Base-by-base conservation (phyloP, 2,329 filamentous ascomycete species). In the Pseudopithomyces chartarum region DNA sequence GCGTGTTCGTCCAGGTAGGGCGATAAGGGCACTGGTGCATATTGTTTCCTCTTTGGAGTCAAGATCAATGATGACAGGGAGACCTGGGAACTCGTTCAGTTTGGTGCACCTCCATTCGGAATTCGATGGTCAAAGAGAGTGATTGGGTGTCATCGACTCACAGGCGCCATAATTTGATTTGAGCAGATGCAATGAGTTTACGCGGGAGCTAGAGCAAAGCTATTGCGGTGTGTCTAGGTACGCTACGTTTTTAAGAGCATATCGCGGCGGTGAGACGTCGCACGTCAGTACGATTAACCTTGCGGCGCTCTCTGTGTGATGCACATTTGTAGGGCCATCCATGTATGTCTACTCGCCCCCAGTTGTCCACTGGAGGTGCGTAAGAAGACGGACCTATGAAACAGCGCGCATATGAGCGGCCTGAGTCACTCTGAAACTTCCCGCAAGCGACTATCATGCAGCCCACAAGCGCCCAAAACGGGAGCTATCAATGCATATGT, bases 341-440 rank as follows among this genome's bases (percentile, higher is more conserved):
- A 58, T 62, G 60, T 61, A 42, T 65, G 52, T 60, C 52, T 55
- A 64, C 60, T 68, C 63, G 63, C 66, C 66, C 53, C 54, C 39
- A 45, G 17, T 42, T 51, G 54, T 56, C 55, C 44, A 57, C 50
- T 48, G 32, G 19, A 46, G 53, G 46, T 13, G 20, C 32, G 43
- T 15, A 40, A 32, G 23, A 17, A 38, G 32, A 33, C 45, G 26
- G 33, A 52, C 59, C 61, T 64, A 61, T 64, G 61, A 61, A 58
- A 64, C 53, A 34, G 19, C 32, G 33, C 17, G 51, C 44, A 43
- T 36, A 26, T 46, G 29, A 32, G 32, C 52, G 52, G 38, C 17
- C 46, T 52, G 60, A 59, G 48, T 56, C 54, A 62, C 43, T 52
- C 58, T 73, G 70, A 74, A 74, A 74, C 70, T 60, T 38, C 36